Conservation (phyloP, 257 asterid species). For the Solanum pinnatisectum region DNA sequence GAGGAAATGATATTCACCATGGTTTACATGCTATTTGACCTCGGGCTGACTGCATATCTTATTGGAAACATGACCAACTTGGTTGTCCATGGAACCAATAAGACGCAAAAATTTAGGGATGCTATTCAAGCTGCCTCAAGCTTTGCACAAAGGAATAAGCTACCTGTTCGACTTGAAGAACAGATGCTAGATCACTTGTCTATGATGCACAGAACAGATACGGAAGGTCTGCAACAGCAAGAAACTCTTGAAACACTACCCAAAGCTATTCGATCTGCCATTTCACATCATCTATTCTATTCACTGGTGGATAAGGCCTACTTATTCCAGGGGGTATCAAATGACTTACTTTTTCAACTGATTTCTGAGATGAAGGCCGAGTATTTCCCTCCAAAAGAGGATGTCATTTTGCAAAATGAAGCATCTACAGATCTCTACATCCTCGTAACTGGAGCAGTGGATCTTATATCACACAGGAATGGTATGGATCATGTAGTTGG, state of each 20-base stretch:
- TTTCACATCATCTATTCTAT: constrained; percentile 55
- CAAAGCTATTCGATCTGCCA: constrained; percentile 66
- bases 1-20: constrained; percentile 46
- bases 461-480: constrained; percentile 30
- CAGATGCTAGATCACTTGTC: constrained; percentile 82
- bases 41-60: constrained; percentile 57
- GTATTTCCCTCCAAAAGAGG: constrained; percentile 61
- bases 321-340: constrained; percentile 62
- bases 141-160: constrained; percentile 60
- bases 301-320: constrained; percentile 54
- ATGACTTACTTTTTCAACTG: constrained; percentile 82
- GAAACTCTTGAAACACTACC: constrained; percentile 72
- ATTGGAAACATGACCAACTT: constrained; percentile 86
- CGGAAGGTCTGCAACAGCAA: constrained; percentile 81
- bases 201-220: constrained; percentile 61
- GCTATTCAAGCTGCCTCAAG: constrained; percentile 64
- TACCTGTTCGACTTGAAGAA: constrained; percentile 57
- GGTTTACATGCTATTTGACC: constrained; percentile 51
- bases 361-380: constrained; percentile 73
- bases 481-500: constrained; percentile 36
- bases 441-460: constrained; percentile 63
- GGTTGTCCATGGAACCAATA: constrained; percentile 67
- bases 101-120: constrained; percentile 65
- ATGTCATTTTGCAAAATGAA: constrained; percentile 62
- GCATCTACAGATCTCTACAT: constrained; percentile 64